Conservation (phyloP, 495 filamentous ascomycete species). For the Xanthoparmelia taractica region DNA sequence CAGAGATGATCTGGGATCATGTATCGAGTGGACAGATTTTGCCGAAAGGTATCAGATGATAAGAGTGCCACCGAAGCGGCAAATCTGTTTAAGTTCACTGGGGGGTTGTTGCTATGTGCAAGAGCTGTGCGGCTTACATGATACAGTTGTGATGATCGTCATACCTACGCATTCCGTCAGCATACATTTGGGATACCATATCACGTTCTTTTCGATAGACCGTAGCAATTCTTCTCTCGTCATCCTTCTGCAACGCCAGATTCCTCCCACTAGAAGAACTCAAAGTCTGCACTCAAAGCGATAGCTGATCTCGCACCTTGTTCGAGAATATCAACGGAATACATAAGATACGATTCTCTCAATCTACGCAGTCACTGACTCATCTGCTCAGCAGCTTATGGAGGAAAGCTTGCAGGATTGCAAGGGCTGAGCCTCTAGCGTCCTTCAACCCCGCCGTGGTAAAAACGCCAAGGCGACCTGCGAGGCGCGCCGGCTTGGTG, state of each 20-base stretch:
- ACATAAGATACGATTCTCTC: neutral
- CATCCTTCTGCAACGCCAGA: conserved; percentile 12
- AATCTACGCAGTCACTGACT: conserved; percentile 1
- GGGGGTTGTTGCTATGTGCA: neutral
- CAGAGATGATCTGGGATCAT: conserved; percentile 12
- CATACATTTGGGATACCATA: neutral
- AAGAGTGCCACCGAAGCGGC: neutral
- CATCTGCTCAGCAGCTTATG: neutral
- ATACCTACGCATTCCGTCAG: conserved; percentile 1
- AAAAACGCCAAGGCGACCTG: too few species aligned
- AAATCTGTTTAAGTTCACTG: conserved; percentile 6
- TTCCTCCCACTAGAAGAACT: conserved; percentile 10
- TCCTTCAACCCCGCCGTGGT: too few species aligned
- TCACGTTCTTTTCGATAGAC: conserved; percentile 1
- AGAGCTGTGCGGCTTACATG: conserved; percentile 7
- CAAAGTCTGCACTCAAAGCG: conserved; percentile 5
- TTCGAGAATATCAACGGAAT: conserved; percentile 12
- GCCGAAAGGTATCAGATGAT: conserved; percentile 10
- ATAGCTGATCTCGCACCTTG: conserved; percentile 12
- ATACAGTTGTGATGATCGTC: conserved; percentile 12
- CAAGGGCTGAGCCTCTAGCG: too few species aligned
- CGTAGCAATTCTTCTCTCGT: conserved; percentile 16
- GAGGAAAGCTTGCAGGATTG: too few species aligned
- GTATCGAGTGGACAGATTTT: conserved; percentile 6
- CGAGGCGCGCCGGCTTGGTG: too few species aligned